Base-by-base conservation (phyloP, 2,329 filamentous ascomycete genomes). In the Fusarium decemcellulare region DNA sequence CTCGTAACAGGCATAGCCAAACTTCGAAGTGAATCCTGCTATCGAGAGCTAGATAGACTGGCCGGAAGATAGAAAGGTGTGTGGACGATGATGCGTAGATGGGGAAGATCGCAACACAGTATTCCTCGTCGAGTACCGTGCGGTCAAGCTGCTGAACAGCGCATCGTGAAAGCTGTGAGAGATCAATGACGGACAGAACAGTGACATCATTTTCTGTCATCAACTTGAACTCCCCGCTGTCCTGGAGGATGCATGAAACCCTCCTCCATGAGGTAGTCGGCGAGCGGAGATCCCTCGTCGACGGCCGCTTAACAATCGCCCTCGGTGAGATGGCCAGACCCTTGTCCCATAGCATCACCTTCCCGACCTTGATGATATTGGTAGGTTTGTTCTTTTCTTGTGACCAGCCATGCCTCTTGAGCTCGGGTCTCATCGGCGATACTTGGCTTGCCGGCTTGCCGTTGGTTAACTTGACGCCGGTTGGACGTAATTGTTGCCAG, bases 341-440 rank as follows among this genome's bases (percentile, higher is more conserved):
- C 77, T 92, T 96, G 80, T 98, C 94, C 95, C 95, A 98, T 48
- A 97, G 86, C 76, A 94, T 91, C 76, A 97, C 89, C 76, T 94
- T 95, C 59, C 94, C 96, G 50, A 98, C 93, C 78, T 98, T 99
- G 83, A 98, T 98, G 70, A 98, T 96, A 59, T 91, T 96, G 2
- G 79, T 76, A 2, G 78, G 68, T 30, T 78, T 82, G 70, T 70
- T 54, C 42, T 74, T 78, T 39, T 81, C 77, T 16, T 73, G 72
- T 2, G 76, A 77, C 50, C 73, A 72, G 32, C 78, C 77, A 42
- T 84, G 82, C 55, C 84, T 82, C 54, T 78, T 82, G 58, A 84
- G 76, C 60, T 86, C 83, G 1, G 81, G 78, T 58, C 82, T 80
- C 46, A 78, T 77, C n/a, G 79, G 72, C 12, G 76, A 71, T n/a